Evolutionary conservation across 1,284 basidiomycete genomes (phyloP).

Genomic region (Cryptococcus wingfieldii): DNA sequence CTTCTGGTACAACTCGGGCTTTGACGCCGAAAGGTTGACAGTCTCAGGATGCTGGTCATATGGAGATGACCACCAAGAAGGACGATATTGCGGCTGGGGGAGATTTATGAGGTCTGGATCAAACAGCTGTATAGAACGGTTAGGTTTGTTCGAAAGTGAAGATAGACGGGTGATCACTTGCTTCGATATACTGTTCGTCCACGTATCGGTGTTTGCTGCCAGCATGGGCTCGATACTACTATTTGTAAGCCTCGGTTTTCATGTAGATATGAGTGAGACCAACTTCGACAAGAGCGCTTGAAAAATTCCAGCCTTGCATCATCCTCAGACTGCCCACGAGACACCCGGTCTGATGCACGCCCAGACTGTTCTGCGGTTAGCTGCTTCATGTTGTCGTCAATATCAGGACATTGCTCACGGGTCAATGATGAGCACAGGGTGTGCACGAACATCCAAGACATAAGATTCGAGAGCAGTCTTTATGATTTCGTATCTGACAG

Average conservation of each 20-base stretch:
- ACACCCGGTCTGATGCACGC: conserved; percentile 47
- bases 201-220: conserved; percentile 43
- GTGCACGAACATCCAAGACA: conserved; percentile 34
- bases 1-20: not conserved
- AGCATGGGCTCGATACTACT: conserved; percentile 43
- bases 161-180: conserved; percentile 8
- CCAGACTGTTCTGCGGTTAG: conserved; percentile 24
- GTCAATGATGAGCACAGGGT: conserved; percentile 44
- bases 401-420: conserved; percentile 28
- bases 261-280: not conserved
- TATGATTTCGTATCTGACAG: conserved; percentile 43
- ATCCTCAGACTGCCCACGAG: conserved; percentile 41
- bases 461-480: conserved; percentile 42
- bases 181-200: conserved; percentile 50
- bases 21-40: not conserved
- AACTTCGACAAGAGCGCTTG: conserved; percentile 42
- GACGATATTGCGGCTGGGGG: conserved; percentile 27
- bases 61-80: conserved; percentile 27
- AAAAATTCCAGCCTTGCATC: conserved; percentile 49
- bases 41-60: not conserved
- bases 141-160: too few relatives aligned
- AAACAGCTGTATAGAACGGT: conserved; percentile 28
- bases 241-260: not conserved
- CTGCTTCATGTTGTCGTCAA: not conserved
- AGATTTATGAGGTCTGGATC: conserved; percentile 46